These are phyloP conservation scores for Apiospora rasikravindrae DNA, from an alignment of 2,329 filamentous ascomycete genomes.

Conservation along the genomic window DNA sequence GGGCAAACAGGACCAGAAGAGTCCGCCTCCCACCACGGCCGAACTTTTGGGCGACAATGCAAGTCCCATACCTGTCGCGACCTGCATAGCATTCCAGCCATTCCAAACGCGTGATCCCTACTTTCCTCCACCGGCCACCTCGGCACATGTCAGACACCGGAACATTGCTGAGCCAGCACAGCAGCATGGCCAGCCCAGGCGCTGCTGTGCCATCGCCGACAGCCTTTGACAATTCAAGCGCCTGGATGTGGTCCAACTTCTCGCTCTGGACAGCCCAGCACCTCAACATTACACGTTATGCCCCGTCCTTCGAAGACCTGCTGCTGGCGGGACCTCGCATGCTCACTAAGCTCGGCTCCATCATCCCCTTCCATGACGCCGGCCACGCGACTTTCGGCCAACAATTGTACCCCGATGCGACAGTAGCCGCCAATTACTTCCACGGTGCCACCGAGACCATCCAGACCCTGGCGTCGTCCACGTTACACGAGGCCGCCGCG, in stretches of 20 bases:
- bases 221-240: slow-evolving; percentile 47
- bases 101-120: slow-evolving; percentile 5
- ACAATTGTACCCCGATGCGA: slow-evolving; percentile 40
- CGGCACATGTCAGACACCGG: slow-evolving; percentile 11
- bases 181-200: slow-evolving; percentile 38
- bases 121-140: slow-evolving; percentile 11
- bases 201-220: slow-evolving; percentile 35
- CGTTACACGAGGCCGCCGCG: slow-evolving; percentile 36
- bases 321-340: slow-evolving; percentile 73
- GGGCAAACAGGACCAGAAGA: neutral
- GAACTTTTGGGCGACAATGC: slow-evolving; percentile 1
- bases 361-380: slow-evolving; percentile 63
- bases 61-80: slow-evolving; percentile 13
- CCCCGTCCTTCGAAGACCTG: slow-evolving; percentile 71
- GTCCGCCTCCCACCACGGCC: neutral
- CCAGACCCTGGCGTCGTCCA: neutral
- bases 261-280: slow-evolving; percentile 58
- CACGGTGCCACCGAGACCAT: slow-evolving; percentile 55
- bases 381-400: slow-evolving; percentile 50
- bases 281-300: slow-evolving; percentile 61
- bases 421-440: slow-evolving; percentile 32
- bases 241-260: slow-evolving; percentile 61
- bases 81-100: slow-evolving; percentile 11
- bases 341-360: slow-evolving; percentile 65
- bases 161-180: slow-evolving; percentile 8